Conservation (phyloP, 2,329 filamentous ascomycete species). For the Cladosporium sp. region DNA sequence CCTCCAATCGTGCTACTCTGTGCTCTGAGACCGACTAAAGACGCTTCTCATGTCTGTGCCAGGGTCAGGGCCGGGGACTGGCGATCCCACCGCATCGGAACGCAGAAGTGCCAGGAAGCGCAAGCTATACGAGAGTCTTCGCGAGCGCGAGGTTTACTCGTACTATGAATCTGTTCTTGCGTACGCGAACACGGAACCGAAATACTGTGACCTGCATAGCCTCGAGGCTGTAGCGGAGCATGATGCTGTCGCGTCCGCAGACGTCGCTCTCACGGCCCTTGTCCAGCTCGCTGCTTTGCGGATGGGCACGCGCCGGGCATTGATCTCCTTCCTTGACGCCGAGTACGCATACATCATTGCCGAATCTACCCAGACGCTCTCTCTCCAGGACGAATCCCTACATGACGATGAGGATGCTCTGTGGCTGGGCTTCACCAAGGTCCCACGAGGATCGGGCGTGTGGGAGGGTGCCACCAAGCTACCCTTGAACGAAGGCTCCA, state of each 20-base stretch:
- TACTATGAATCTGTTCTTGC: slow-evolving; percentile 30
- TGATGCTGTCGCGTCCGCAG: slow-evolving; percentile 33
- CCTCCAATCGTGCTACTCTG: neutral
- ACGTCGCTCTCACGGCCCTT: slow-evolving; percentile 49
- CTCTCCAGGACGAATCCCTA: slow-evolving; percentile 37
- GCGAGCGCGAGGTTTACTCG: slow-evolving; percentile 38
- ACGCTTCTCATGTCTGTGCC: neutral
- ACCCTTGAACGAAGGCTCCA: slow-evolving; percentile 28
- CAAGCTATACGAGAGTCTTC: slow-evolving; percentile 30
- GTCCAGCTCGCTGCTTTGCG: slow-evolving; percentile 56
- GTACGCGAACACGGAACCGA: slow-evolving; percentile 24
- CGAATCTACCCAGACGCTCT: slow-evolving; percentile 54
- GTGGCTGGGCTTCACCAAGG: slow-evolving; percentile 35
- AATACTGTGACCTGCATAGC: slow-evolving; percentile 32
- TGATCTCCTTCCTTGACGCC: slow-evolving; percentile 57
- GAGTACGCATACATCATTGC: slow-evolving; percentile 55
- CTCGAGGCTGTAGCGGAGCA: slow-evolving; percentile 28
- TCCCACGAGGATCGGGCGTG: slow-evolving; percentile 34
- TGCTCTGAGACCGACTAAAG: neutral
- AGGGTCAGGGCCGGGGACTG: neutral
- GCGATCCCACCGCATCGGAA: neutral
- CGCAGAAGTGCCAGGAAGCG: neutral
- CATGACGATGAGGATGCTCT: slow-evolving; percentile 32
- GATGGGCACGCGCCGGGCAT: slow-evolving; percentile 50
- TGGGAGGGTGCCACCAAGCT: slow-evolving; percentile 36